A percentile compares a stretch with the other conserved stretches of the same genome.
Evolutionary conservation across 1,284 basidiomycete species (phyloP).

Genomic region (Tylopilus sp.): DNA sequence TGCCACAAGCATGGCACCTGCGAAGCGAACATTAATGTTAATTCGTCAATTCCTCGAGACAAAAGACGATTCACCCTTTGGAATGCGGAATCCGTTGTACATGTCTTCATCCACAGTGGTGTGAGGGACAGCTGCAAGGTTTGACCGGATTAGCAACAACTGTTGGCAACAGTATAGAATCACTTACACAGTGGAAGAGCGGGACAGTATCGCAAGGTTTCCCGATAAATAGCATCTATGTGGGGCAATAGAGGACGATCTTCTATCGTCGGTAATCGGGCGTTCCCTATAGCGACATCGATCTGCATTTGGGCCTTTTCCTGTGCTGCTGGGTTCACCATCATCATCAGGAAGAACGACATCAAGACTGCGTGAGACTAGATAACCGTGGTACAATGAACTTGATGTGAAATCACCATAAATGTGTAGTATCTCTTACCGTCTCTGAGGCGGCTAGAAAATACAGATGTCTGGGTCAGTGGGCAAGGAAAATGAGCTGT

Average conservation of each 20-base stretch:
- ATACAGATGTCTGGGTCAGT: not conserved
- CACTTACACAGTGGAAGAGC: constrained; percentile 23
- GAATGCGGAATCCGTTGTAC: constrained; percentile 20
- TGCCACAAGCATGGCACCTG: constrained; percentile 16
- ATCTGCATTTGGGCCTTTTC: constrained; percentile 45
- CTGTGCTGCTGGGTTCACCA: constrained; percentile 44
- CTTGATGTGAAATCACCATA: no score
- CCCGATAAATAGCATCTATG: constrained; percentile 36
- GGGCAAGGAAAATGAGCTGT: not conserved
- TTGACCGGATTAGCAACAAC: not conserved
- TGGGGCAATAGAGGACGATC: constrained; percentile 45
- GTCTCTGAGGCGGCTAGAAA: constrained; percentile 24
- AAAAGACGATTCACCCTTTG: constrained; percentile 13
- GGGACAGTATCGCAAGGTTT: constrained; percentile 28
- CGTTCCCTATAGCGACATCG: constrained; percentile 41
- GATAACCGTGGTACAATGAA: not conserved
- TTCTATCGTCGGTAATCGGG: constrained; percentile 42
- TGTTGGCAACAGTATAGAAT: not conserved
- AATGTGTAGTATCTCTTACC: constrained; percentile 9
- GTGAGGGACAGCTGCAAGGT: constrained; percentile 20
- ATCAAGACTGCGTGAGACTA: constrained; percentile 18
- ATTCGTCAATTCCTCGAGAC: not conserved
- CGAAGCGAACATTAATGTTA: not conserved
- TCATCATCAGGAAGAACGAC: constrained; percentile 49
- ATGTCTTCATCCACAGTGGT: constrained; percentile 19